Percentiles rank a stretch among this genome's conserved stretches.
These are phyloP conservation scores for Alternaria angustiovoidea DNA, from an alignment of 2,329 filamentous ascomycete species.

Conservation along the genomic window DNA sequence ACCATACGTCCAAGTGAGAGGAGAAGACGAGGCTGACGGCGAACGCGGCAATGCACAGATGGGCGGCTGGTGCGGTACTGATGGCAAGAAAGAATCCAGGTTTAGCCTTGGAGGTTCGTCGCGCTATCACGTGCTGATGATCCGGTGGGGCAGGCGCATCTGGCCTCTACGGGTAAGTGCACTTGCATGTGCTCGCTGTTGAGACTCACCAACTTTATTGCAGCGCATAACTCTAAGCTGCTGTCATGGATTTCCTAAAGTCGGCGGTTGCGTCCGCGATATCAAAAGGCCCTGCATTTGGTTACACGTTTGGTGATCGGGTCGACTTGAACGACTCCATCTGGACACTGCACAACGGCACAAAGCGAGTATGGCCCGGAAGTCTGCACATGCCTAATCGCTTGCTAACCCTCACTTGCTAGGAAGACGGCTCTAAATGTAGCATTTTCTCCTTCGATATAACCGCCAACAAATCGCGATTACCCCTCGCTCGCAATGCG, in stretches of 20 bases:
- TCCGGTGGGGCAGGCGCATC: slow-evolving; percentile 14
- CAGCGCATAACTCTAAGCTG: neutral
- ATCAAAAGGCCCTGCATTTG: slow-evolving; percentile 90
- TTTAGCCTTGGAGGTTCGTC: neutral
- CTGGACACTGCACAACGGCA: slow-evolving; percentile 96
- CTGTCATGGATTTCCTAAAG: slow-evolving; percentile 92
- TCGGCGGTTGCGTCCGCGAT: slow-evolving; percentile 97
- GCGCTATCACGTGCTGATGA: slow-evolving; percentile 10
- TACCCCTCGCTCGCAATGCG: slow-evolving; percentile 91
- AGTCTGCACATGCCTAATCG: slow-evolving; percentile 12
- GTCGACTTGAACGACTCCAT: slow-evolving; percentile 93
- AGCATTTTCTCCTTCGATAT: slow-evolving; percentile 98
- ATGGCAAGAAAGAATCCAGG: slow-evolving; percentile 1
- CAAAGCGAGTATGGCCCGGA: slow-evolving; percentile 72
- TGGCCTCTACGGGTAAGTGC: slow-evolving; percentile 8
- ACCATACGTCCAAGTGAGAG: neutral
- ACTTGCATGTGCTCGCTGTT: slow-evolving; percentile 7
- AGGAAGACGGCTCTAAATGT: slow-evolving; percentile 95
- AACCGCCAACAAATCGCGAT: slow-evolving; percentile 76
- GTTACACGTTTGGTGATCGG: slow-evolving; percentile 90
- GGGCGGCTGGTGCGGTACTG: neutral
- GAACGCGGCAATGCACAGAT: neutral
- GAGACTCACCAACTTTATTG: neutral
- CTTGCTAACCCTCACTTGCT: slow-evolving; percentile 33
- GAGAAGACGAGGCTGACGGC: neutral